A percentile compares a stretch with the other conserved stretches of the same genome.
phyloP scores from a whole-genome alignment of 73 alveolate species.

The Uronychia setigera region DNA sequence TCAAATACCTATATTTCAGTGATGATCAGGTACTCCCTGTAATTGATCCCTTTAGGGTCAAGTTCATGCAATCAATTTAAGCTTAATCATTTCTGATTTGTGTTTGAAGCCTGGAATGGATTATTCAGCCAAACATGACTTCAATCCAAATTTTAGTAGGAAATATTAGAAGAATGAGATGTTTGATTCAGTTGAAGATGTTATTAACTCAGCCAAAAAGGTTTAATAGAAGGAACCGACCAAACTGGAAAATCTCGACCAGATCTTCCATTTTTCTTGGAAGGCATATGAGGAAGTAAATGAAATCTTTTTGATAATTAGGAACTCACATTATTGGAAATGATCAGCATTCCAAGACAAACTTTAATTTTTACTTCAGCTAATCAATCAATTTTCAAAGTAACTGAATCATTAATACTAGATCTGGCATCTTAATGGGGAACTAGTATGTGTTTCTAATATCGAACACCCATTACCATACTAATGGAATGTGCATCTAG shows the following conservation, averaged over 20 bases:
- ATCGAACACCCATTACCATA: neutral
- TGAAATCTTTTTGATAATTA: too few relatives aligned
- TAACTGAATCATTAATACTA: neutral
- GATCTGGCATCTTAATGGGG: neutral
- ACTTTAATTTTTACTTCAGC: neutral
- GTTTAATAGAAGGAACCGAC: neutral
- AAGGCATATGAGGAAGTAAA: neutral
- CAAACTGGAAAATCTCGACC: neutral
- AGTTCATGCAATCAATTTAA: too few relatives aligned
- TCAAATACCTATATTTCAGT: too few relatives aligned
- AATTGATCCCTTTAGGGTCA: too few relatives aligned
- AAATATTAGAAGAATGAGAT: neutral
- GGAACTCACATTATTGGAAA: neutral
- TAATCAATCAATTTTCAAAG: neutral
- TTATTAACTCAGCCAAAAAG: neutral
- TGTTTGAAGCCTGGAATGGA: too few relatives aligned
- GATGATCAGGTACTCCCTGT: too few relatives aligned
- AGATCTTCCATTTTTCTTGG: neutral
- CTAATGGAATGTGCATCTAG: neutral
- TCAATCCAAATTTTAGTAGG: neutral
- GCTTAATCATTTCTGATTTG: too few relatives aligned
- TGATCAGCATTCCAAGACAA: neutral
- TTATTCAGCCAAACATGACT: neutral
- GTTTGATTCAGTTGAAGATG: neutral
- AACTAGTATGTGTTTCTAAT: neutral